A percentile compares a stretch with the other conserved stretches of the same genome.
Evolutionary conservation across 257 asterid species (phyloP).

Genomic region (Solanum acaule): DNA sequence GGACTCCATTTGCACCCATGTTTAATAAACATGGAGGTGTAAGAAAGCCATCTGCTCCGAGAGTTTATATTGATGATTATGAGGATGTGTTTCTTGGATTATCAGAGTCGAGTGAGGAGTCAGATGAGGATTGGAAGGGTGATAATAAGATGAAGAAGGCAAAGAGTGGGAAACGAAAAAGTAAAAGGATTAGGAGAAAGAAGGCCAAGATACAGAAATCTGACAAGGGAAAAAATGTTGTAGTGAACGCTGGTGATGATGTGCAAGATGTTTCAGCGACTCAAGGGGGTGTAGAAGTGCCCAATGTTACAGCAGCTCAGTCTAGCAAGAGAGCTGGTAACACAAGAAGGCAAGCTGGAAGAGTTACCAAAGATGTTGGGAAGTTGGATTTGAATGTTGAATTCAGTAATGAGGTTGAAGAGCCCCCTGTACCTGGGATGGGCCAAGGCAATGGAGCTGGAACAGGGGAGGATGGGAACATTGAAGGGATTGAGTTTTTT

Average conservation of each 20-base stretch:
- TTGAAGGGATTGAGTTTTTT: constrained; percentile 82
- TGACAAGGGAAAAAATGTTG: constrained; percentile 44
- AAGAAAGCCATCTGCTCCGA: constrained; percentile 26
- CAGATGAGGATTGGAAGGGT: constrained; percentile 58
- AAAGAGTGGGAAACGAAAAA: constrained; percentile 8
- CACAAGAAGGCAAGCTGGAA: constrained; percentile 61
- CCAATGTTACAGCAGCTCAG: constrained; percentile 28
- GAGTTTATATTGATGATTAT: constrained; percentile 45
- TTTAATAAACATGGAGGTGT: constrained; percentile 34
- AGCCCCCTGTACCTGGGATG: constrained; percentile 41
- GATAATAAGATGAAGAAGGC: constrained; percentile 19
- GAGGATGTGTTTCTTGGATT: constrained; percentile 58
- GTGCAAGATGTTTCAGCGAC: constrained; percentile 27
- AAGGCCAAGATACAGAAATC: constrained; percentile 32
- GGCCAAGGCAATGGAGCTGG: constrained; percentile 46
- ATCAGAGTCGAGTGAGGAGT: constrained; percentile 55
- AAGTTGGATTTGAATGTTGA: constrained; percentile 90
- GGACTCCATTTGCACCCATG: constrained; percentile 92
- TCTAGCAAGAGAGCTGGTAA: constrained; percentile 32
- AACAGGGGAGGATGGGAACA: constrained; percentile 71
- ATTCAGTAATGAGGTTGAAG: constrained; percentile 81
- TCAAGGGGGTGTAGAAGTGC: constrained; percentile 33
- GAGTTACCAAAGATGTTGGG: constrained; percentile 63
- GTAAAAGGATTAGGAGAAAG: constrained; percentile 21
- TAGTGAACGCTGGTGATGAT: constrained; percentile 2